These are phyloP conservation scores for Lecanoromycetidae sp. DNA, from an alignment of 2,329 filamentous ascomycete genomes.

Conservation along the genomic window DNA sequence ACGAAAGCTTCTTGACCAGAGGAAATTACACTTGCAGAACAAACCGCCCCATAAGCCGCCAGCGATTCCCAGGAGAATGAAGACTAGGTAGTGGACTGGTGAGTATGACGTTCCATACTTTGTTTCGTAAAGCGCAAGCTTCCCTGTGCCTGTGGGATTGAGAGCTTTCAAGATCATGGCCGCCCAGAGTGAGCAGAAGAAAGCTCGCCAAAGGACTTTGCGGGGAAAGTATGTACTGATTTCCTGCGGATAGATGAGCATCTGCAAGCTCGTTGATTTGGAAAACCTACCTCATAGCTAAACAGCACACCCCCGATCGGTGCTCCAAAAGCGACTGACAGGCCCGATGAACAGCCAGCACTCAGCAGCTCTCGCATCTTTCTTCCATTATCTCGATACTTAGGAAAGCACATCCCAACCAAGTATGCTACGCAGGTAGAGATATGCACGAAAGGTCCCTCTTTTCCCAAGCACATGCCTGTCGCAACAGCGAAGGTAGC, in stretches of 20 bases:
- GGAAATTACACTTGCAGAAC: constrained; percentile 47
- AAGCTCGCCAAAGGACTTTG: constrained; percentile 47
- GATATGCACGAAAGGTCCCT: constrained; percentile 51
- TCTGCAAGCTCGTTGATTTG: background rate
- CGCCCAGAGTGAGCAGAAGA: constrained; percentile 45
- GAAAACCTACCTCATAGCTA: constrained; percentile 34
- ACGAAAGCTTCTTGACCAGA: constrained; percentile 45
- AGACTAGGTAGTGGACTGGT: constrained; percentile 44
- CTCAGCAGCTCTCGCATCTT: constrained; percentile 48
- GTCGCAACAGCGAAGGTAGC: constrained; percentile 47
- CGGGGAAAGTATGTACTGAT: constrained; percentile 49
- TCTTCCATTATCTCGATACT: constrained; percentile 45
- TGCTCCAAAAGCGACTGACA: constrained; percentile 50
- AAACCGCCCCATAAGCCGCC: constrained; percentile 49
- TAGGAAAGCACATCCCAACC: constrained; percentile 40
- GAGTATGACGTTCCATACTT: constrained; percentile 46
- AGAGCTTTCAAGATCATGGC: constrained; percentile 44
- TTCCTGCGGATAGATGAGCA: constrained; percentile 27
- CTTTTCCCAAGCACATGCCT: constrained; percentile 50
- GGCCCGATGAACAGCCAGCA: constrained; percentile 44
- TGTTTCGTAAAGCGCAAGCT: constrained; percentile 49
- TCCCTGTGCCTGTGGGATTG: constrained; percentile 49
- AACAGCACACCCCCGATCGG: constrained; percentile 52
- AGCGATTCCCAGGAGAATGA: constrained; percentile 43
- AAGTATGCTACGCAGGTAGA: constrained; percentile 46